Conservation (phyloP, 1,284 basidiomycete species). For the Sporisorium exsertum region DNA sequence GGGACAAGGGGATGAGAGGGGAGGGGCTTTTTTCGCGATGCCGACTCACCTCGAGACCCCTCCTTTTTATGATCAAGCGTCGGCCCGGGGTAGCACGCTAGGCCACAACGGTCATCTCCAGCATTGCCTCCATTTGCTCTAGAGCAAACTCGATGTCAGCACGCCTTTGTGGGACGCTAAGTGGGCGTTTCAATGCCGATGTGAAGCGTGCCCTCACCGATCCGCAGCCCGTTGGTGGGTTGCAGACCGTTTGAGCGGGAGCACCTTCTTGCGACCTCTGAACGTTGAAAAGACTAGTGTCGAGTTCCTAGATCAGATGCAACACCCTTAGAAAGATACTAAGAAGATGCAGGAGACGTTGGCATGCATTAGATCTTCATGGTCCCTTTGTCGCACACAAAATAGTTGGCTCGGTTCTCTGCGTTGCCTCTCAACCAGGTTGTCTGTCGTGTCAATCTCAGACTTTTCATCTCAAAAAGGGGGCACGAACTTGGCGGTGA, state of each 20-base stretch:
- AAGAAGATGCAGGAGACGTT: not conserved
- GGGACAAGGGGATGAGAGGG: not conserved
- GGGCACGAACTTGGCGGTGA: not conserved
- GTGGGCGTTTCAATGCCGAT: not conserved
- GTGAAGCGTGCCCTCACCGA: not conserved
- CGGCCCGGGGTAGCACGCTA: not conserved
- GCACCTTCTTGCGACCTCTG: too few relatives aligned
- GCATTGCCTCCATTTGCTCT: not conserved
- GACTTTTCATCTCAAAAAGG: too few relatives aligned
- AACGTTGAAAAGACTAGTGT: too few relatives aligned
- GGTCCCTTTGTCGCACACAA: too few relatives aligned
- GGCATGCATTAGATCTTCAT: not conserved
- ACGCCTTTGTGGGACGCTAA: not conserved
- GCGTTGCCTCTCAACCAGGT: not conserved
- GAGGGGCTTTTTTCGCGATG: not conserved
- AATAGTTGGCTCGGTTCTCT: not conserved
- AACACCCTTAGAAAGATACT: not conserved
- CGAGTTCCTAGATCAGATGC: too few relatives aligned
- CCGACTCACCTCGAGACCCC: not conserved
- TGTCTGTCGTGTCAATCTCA: not conserved
- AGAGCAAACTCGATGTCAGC: not conserved
- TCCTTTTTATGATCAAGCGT: not conserved
- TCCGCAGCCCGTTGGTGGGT: not conserved
- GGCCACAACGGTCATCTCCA: not conserved
- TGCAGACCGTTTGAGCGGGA: too few relatives aligned